Conservation (phyloP, 352 stramenopile genomes). For the Globisporangium megalacanthum region DNA sequence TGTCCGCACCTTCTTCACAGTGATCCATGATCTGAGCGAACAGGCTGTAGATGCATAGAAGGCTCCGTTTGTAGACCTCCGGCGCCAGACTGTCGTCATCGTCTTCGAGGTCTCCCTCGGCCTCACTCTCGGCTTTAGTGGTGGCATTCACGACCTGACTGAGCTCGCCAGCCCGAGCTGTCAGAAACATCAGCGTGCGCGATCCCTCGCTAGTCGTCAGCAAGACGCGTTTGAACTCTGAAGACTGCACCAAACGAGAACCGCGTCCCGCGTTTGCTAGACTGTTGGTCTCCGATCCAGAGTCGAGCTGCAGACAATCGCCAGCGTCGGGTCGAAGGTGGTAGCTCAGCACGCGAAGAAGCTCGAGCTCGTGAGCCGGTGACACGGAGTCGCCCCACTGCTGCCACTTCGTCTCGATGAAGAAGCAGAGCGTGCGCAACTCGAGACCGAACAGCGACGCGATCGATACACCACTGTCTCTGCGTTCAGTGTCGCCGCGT, state of each 20-base stretch:
- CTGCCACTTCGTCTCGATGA: constrained; percentile 47
- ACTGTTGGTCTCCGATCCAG: not conserved
- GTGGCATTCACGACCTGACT: constrained; percentile 16
- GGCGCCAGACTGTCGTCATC: not conserved
- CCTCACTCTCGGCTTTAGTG: not conserved
- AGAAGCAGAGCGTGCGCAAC: constrained; percentile 39
- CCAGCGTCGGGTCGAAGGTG: constrained; percentile 23
- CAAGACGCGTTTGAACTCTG: constrained; percentile 12
- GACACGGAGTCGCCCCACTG: constrained; percentile 20
- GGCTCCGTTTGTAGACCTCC: constrained; percentile 14
- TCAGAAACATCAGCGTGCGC: constrained; percentile 48
- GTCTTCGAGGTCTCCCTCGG: no score
- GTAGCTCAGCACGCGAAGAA: constrained; percentile 37
- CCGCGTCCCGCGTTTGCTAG: not conserved
- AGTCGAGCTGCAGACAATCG: not conserved
- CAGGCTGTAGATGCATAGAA: constrained; percentile 34
- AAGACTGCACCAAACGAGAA: not conserved
- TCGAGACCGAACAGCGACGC: constrained; percentile 49
- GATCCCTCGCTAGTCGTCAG: constrained; percentile 36
- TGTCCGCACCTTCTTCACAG: constrained; percentile 10
- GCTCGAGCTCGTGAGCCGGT: constrained; percentile 36
- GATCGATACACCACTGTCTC: constrained; percentile 22
- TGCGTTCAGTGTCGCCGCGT: constrained; percentile 21
- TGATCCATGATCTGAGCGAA: constrained; percentile 34
- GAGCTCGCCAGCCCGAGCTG: constrained; percentile 24